Evolutionary conservation across 208 protist genomes (phyloP), one percentile per base, ranked within the genome.

Genomic region (Acanthamoeba healyi): DNA sequence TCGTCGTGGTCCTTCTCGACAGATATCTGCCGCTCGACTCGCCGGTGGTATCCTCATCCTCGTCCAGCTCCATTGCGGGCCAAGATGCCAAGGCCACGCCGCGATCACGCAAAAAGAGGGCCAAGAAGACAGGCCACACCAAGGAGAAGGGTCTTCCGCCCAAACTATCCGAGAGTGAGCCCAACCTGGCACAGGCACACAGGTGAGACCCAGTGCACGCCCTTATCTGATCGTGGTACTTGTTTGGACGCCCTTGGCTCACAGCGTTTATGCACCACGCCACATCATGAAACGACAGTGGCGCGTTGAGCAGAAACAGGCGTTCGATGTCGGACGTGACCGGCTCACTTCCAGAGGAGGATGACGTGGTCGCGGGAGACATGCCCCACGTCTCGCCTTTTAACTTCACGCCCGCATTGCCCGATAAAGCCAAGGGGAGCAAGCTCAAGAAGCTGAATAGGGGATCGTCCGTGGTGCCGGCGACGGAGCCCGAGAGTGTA

Each of bases 1-100:
- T 92, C 40, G 29, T 92, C 34, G 63, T 92, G 38, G 86, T 92
- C 15, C 51, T 65, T 7, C 32, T 92, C 5, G 58, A 92, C 24
- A 5, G 46, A n/a, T 92, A 92, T 74, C 38, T 92, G 63, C 86
- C 51, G 15, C 29, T 24, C 0, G 46, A 88, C 24, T 44, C 86
- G 24, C 24, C 70, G 38, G 70, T 79, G 15, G 38, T 22, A 7
- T 79, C 70, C 3, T 79, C 70, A 17, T 79, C 70, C 5, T 79
- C 70, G 15, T 79, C 70, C 24, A 10, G 32, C 36, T 40, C 36
- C n/a, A 17, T 79, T 24, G 58, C 58, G 70, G 70, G 70, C 4
- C 70, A 54, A 26, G 38, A 32, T 6, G 42, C 17, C n/a, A 36
- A 82, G 70, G 24, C 49, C 49, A 56, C 49, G 49, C 36, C 32